Evolutionary conservation across 805 yeast species (phyloP).

Genomic region (Metschnikowia hibisci): DNA sequence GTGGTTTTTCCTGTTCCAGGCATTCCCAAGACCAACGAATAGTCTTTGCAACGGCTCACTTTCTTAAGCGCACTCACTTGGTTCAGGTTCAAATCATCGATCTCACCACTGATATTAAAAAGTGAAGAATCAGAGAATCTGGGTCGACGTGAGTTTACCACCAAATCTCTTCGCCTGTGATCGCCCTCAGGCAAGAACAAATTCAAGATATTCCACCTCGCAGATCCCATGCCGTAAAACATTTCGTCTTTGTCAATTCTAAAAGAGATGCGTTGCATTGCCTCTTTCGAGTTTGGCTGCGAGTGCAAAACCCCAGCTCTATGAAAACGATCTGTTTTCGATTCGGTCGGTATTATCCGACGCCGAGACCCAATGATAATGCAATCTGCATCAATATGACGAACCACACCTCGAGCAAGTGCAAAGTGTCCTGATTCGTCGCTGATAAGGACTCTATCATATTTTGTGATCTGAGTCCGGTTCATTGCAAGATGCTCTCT

Average conservation of each 20-base stretch:
- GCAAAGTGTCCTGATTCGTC: constrained; percentile 80
- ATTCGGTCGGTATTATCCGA: constrained; percentile 44
- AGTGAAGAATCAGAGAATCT: constrained; percentile 28
- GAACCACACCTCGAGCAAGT: constrained; percentile 59
- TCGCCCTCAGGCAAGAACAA: constrained; percentile 56
- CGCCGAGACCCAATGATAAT: constrained; percentile 53
- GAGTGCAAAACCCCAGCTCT: constrained; percentile 17
- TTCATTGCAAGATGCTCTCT: constrained; percentile 18
- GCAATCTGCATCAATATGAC: constrained; percentile 36
- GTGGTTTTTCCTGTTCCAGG: constrained; percentile 98
- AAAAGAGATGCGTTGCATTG: constrained; percentile 27
- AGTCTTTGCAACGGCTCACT: constrained; percentile 65
- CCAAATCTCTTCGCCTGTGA: constrained; percentile 37
- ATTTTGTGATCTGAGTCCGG: constrained; percentile 46
- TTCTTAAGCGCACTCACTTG: constrained; percentile 67
- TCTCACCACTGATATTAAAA: constrained; percentile 14
- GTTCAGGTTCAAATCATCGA: constrained; percentile 55
- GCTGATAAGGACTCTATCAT: constrained; percentile 70
- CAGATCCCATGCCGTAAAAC: constrained; percentile 68
- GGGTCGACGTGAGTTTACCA: constrained; percentile 56
- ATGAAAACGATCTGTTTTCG: constrained; percentile 39
- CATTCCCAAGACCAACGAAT: constrained; percentile 86
- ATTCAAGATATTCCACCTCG: constrained; percentile 71
- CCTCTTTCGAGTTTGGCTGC: constrained; percentile 6
- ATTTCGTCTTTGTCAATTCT: constrained; percentile 80